Evolutionary conservation across 169 alveolate species (phyloP), one percentile per base, ranked within the genome.

Genomic region (Plasmodium adleri): DNA sequence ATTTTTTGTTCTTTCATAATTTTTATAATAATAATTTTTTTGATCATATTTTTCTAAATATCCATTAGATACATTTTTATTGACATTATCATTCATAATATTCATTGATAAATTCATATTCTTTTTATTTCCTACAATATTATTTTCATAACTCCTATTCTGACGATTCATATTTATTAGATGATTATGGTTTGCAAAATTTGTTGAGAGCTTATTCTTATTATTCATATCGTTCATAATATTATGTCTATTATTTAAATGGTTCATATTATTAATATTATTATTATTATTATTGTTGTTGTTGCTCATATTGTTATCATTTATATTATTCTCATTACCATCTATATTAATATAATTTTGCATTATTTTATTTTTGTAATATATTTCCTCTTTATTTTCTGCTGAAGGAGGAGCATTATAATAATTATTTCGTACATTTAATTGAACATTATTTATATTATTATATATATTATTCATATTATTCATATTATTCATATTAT

Each of bases 11-110:
- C 71, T 72, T 5, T 60, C 88, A 43, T 15, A 17, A 50, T 39
- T 60, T 60, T 60, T 60, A 52, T 74, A 60, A 59, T 60, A 74
- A 74, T 74, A 59, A 9, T 59, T 20, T 45, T 74, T 60, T 28
- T 60, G 74, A 22, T 74, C 88, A 45, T 39, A 60, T 60, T 60
- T 74, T 12, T 60, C 88, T 17, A 59, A 39, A 66, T 74, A 74
- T 28, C 52, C 73, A 45, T n/a, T 60, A 24, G 74, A 60, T 0
- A 67, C 45, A 26, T 50, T 74, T 15, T 73, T 12, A 22, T 39
- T 54, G 2, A 1, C 26, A 60, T 26, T 74, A 39, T 74, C 88
- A 2, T 47, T 50, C 47, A 60, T 12, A 22, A 39, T 74, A 5
- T 64, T 64, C 13, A 10, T 66, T 43, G 60, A 62, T 0, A 50